Evolutionary conservation across 805 yeast genomes (phyloP).

Genomic region (Candida orba): DNA sequence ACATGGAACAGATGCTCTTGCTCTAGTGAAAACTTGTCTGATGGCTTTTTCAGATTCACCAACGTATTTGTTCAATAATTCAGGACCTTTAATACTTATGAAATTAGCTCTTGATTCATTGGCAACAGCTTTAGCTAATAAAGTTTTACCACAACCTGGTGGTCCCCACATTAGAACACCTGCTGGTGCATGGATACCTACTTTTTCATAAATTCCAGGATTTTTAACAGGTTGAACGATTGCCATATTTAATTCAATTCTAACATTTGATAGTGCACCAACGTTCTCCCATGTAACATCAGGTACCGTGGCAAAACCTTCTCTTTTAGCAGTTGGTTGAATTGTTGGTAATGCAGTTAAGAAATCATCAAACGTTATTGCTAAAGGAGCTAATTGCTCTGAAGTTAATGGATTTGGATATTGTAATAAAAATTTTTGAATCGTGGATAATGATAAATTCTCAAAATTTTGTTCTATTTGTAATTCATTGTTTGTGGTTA

Average conservation of each 20-base stretch:
- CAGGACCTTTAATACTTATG: slow-evolving; percentile 95
- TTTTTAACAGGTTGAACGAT: slow-evolving; percentile 93
- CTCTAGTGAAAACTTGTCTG: slow-evolving; percentile 87
- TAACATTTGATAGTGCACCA: slow-evolving; percentile 75
- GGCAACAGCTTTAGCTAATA: slow-evolving; percentile 95
- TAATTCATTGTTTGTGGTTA: slow-evolving; percentile 17
- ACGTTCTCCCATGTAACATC: slow-evolving; percentile 95
- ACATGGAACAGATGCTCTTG: slow-evolving; percentile 89
- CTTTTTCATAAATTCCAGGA: slow-evolving; percentile 83
- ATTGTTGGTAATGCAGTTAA: slow-evolving; percentile 80
- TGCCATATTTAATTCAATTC: slow-evolving; percentile 93
- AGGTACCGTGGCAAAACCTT: slow-evolving; percentile 97
- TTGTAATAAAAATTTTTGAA: slow-evolving; percentile 60
- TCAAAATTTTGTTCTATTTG: slow-evolving; percentile 26
- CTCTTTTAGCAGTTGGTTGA: slow-evolving; percentile 96
- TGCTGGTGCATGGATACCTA: slow-evolving; percentile 94
- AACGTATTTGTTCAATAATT: slow-evolving; percentile 85
- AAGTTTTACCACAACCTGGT: slow-evolving; percentile 97
- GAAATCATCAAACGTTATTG: slow-evolving; percentile 76
- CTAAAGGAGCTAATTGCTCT: slow-evolving; percentile 68
- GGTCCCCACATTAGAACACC: slow-evolving; percentile 99
- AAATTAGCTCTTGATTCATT: slow-evolving; percentile 95
- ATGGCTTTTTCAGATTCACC: slow-evolving; percentile 95
- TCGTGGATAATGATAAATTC: slow-evolving; percentile 44
- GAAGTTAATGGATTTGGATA: slow-evolving; percentile 77